Evolutionary conservation across 371 early-diverging fungal species (phyloP).

Genomic region (Syncephalastrum monosporum): DNA sequence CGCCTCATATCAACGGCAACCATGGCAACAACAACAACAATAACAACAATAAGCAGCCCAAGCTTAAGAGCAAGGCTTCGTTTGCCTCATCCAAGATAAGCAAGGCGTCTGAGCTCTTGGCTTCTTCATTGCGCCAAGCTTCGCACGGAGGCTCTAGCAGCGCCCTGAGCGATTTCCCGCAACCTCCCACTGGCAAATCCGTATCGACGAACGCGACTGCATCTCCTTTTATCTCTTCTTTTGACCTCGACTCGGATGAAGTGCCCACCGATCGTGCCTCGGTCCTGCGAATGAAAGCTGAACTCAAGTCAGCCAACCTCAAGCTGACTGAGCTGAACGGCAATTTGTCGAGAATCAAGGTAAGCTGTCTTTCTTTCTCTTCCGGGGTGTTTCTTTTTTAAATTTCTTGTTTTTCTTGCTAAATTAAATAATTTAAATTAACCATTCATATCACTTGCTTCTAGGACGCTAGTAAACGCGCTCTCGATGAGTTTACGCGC

Average conservation of each 20-base stretch:
- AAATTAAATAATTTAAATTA: background rate
- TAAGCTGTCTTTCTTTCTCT: background rate
- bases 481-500: slow-evolving; percentile 37
- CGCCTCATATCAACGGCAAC: background rate
- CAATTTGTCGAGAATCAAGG: slow-evolving; percentile 37
- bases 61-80: slow-evolving; percentile 4
- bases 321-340: slow-evolving; percentile 25
- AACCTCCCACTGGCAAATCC: slow-evolving; percentile 12
- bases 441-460: background rate
- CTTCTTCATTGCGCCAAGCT: slow-evolving; percentile 12
- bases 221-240: slow-evolving; percentile 1
- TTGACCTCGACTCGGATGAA: slow-evolving; percentile 10
- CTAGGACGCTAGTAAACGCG: slow-evolving; percentile 36
- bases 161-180: slow-evolving; percentile 18
- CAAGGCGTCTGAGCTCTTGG: slow-evolving; percentile 19
- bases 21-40: background rate
- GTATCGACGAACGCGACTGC: too few species aligned
- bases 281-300: slow-evolving; percentile 21
- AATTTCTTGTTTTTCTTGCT: slow-evolving; percentile 5
- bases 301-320: slow-evolving; percentile 24
- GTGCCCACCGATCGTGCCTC: slow-evolving; percentile 9
- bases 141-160: background rate
- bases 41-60: slow-evolving; percentile 2
- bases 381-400: slow-evolving; percentile 2
- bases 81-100: slow-evolving; percentile 13